Base-by-base conservation (phyloP, 805 yeast genomes). In the Yamadazyma philogaea region DNA sequence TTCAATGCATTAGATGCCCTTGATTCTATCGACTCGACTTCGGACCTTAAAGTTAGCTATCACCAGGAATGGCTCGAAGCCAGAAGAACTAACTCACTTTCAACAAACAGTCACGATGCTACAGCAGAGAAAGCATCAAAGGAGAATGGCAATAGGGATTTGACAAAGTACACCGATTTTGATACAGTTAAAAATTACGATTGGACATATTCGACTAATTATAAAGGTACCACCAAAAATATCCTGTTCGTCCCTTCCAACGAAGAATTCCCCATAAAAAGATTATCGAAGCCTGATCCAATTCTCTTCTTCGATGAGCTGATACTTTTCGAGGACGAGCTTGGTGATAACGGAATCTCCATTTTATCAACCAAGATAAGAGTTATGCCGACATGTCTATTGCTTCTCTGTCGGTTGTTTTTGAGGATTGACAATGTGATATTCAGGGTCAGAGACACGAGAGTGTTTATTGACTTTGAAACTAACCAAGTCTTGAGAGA, bases 281-380 rank as follows among this genome's bases (percentile, higher is more conserved):
- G 82, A 56, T 70, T 93, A 30, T 69, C 78, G 27, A 68, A 73
- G 44, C 88, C 84, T 6, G 96, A 88, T 54, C 96, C 96, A 1
- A 93, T 93, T 34, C 57, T 88, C 42, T 89, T 87, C 60, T 93
- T 79, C 57, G 97, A 89, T 57, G 97, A 91, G 53, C 79, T 88
- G 70, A 79, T 87, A 6, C 67, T 93, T 24, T 93, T 78, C 59
- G 99, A 93, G 59, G 99, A 93, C 57, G 99, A 93, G 60, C 70
- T 93, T 42, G 98, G 96, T 3, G 99, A 93, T 60, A 93, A 91
- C 60, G 99, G 99, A 6, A 84, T 88, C 14, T 79, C 95, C 0
- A 76, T 87, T 42, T 64, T 87, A 42, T 79, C 81, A 40, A 81
- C 82, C 27, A 90, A 90, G 61, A 77, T 93, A 16, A 68, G 99